phyloP scores from a whole-genome alignment of 2,329 filamentous ascomycete species.

The Paracamarosporium sp. region DNA sequence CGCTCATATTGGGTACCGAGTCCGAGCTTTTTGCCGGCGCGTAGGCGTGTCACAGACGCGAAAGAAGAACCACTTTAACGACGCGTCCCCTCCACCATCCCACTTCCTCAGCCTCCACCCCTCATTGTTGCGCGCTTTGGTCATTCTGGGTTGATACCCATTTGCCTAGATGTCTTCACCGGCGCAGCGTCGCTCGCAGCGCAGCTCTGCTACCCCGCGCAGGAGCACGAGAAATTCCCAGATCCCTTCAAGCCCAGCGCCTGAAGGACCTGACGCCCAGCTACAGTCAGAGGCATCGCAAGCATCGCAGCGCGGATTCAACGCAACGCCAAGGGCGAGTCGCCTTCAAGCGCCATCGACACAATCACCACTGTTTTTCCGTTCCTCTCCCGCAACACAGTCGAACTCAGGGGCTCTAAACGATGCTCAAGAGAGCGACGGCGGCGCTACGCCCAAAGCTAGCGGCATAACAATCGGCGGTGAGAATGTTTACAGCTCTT shows the following conservation, averaged over 20 bases:
- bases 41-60: background rate
- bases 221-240: slow-evolving; percentile 63
- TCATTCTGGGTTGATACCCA: slow-evolving; percentile 13
- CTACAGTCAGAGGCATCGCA: slow-evolving; percentile 51
- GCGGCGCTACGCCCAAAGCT: slow-evolving; percentile 75
- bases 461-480: slow-evolving; percentile 68
- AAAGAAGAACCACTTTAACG: background rate
- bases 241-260: slow-evolving; percentile 58
- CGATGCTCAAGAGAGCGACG: slow-evolving; percentile 59
- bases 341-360: slow-evolving; percentile 56
- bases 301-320: slow-evolving; percentile 45
- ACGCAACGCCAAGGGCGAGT: slow-evolving; percentile 56
- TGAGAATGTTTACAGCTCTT: slow-evolving; percentile 45
- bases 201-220: slow-evolving; percentile 62
- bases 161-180: slow-evolving; percentile 66
- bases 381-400: slow-evolving; percentile 62
- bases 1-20: too few species aligned
- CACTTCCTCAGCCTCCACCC: slow-evolving; percentile 18
- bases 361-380: slow-evolving; percentile 79
- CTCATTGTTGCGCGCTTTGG: slow-evolving; percentile 7
- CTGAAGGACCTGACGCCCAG: slow-evolving; percentile 51
- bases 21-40: too few species aligned
- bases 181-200: slow-evolving; percentile 60
- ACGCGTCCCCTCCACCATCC: slow-evolving; percentile 21
- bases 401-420: slow-evolving; percentile 48